phyloP scores from a whole-genome alignment of 495 filamentous ascomycete species.

The Hapsidospora chrysogenum region DNA sequence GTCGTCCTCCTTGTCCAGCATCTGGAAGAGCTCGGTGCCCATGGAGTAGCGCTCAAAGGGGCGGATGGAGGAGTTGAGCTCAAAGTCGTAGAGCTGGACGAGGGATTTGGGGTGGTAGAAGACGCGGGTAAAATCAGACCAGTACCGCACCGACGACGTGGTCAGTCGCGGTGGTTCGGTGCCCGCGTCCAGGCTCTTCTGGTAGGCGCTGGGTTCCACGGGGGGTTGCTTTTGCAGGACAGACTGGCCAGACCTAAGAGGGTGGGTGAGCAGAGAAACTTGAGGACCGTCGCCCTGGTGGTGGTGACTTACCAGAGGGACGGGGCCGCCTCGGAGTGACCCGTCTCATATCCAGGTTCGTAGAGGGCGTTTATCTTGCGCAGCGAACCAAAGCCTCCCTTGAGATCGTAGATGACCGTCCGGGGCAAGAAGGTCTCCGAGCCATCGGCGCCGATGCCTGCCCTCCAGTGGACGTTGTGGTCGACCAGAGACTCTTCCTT shows the following conservation, averaged over 20 bases:
- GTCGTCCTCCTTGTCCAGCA: conserved; percentile 72
- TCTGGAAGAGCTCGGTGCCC: conserved; percentile 70
- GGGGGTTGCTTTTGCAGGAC: conserved; percentile 45
- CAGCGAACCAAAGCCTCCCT: conserved; percentile 78
- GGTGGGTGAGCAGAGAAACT: conserved; percentile 8
- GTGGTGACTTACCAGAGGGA: conserved; percentile 36
- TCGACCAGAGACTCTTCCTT: conserved; percentile 55
- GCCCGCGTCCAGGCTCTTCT: conserved; percentile 57
- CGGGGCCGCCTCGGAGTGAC: conserved; percentile 29
- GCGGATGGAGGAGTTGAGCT: conserved; percentile 55
- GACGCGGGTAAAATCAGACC: conserved; percentile 85
- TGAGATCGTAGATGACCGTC: conserved; percentile 87
- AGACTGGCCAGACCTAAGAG: conserved; percentile 48
- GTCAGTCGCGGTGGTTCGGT: conserved; percentile 43
- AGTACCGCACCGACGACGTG: conserved; percentile 64
- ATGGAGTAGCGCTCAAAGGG: conserved; percentile 70
- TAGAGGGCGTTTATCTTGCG: conserved; percentile 81
- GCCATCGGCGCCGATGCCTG: conserved; percentile 68
- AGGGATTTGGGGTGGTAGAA: conserved; percentile 87
- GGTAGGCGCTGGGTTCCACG: conserved; percentile 58
- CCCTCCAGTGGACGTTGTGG: conserved; percentile 83
- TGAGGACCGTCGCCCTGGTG: not conserved
- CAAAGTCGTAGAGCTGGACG: conserved; percentile 76
- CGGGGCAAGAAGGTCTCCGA: conserved; percentile 85
- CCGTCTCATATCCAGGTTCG: conserved; percentile 44